phyloP scores from a whole-genome alignment of 192 early-diverging fungal species.

The Backusella morwellensis region DNA sequence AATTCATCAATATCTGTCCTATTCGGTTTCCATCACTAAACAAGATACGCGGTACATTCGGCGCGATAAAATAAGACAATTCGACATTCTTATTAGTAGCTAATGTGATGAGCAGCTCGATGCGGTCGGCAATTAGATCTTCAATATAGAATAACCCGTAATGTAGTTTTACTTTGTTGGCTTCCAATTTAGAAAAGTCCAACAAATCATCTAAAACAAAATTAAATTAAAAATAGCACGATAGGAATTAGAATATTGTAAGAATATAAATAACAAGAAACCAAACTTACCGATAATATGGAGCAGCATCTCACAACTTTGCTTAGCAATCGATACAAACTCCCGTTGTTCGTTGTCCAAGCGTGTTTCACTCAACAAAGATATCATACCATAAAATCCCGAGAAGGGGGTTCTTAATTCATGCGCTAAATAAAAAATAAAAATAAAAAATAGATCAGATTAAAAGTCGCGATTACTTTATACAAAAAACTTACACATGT shows the following conservation, averaged over 20 bases:
- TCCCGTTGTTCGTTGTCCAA: slow-evolving; percentile 47
- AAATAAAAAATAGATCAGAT: not conserved
- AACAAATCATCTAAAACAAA: slow-evolving; percentile 38
- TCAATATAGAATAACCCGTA: slow-evolving; percentile 40
- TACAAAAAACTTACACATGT: slow-evolving; percentile 37
- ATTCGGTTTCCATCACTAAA: slow-evolving; percentile 66
- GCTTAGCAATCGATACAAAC: slow-evolving; percentile 49
- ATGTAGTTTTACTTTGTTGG: slow-evolving; percentile 45
- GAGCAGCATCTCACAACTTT: slow-evolving; percentile 50
- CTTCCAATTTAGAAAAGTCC: slow-evolving; percentile 49
- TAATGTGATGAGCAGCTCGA: slow-evolving; percentile 60
- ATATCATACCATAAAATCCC: slow-evolving; percentile 46
- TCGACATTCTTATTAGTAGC: slow-evolving; percentile 59
- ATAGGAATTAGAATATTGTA: not conserved
- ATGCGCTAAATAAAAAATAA: slow-evolving; percentile 15
- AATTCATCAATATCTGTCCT: slow-evolving; percentile 72
- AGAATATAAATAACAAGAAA: not conserved
- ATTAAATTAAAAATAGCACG: not conserved
- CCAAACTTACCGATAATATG: slow-evolving; percentile 38
- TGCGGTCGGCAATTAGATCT: slow-evolving; percentile 42
- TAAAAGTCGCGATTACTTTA: not conserved
- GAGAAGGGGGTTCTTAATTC: slow-evolving; percentile 42
- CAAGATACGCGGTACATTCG: slow-evolving; percentile 49
- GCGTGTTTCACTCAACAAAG: slow-evolving; percentile 40
- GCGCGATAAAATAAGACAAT: slow-evolving; percentile 54